Base-by-base conservation (phyloP, 805 yeast genomes). In the Candida parachauliodes region DNA sequence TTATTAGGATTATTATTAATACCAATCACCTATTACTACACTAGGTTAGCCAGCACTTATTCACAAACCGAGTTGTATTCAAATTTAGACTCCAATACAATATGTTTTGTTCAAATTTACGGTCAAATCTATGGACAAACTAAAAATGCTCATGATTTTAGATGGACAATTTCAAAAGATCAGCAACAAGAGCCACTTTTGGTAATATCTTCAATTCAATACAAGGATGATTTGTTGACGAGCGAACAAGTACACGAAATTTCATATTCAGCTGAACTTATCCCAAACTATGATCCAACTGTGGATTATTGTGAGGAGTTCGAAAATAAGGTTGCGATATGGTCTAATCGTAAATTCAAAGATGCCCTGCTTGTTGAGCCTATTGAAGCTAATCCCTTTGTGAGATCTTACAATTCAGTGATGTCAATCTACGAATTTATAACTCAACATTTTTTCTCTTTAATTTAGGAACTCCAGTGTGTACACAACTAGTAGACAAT, bases 21-120 rank as follows among this genome's bases (percentile, higher is more conserved):
- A 9, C 17, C 17, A 3, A 6, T 31, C 4, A 8, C 34, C 5
- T 31, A 12, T 14, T 31, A 22, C 20, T 31, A 21, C 14, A 18
- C 34, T 4, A n/a, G 10, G 10, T 21, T 22, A 3, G 14, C 8
- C 12, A 7, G 7, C 4, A 8, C 8, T 14, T 27, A 5, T 11
- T 4, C 16, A 3, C 27, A 19, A 22, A 27, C 12, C 7, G 24
- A 10, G 24, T 22, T 22, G 4, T 31, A 31, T 16, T 19, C 34
- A 4, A 31, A 31, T 16, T 18, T 31, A 10, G 34, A 31, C 15
- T 26, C 21, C 3, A 31, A 31, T 16, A 14, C 20, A 9, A 16
- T 22, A 3, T 31, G 34, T 16, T 31, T 18, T 22, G 34, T 31
- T 9, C 34, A 31, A 31, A n/a, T 31, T 8, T 22, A 31, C 14